A percentile compares a stretch with the other conserved stretches of the same genome.
These are phyloP conservation scores for Panellus pusillus DNA, from an alignment of 768 basidiomycete species.

Conservation along the genomic window DNA sequence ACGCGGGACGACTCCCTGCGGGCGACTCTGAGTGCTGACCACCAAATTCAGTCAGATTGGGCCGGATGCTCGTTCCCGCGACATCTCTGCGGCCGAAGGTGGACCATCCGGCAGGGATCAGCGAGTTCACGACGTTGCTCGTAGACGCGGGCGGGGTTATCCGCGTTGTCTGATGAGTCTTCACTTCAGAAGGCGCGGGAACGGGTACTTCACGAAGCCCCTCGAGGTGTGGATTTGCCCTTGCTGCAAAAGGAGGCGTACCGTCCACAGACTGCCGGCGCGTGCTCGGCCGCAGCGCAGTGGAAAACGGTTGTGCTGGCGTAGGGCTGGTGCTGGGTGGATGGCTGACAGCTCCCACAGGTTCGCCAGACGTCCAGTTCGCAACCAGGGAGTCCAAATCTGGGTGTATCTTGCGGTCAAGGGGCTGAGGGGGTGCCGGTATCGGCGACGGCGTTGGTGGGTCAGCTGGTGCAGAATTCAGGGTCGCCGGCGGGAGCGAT, in stretches of 20 bases:
- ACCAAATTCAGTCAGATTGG: slow-evolving; percentile 13
- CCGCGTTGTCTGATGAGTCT: slow-evolving; percentile 4
- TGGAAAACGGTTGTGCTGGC: neutral
- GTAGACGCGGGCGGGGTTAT: slow-evolving; percentile 8
- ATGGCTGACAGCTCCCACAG: neutral
- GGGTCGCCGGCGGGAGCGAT: too few species aligned
- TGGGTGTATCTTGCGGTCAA: slow-evolving; percentile 19
- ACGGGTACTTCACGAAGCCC: slow-evolving; percentile 7
- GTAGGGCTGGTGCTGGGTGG: neutral
- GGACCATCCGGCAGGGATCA: slow-evolving; percentile 13
- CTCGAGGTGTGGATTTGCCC: neutral
- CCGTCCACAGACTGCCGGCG: slow-evolving; percentile 16
- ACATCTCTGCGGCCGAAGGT: slow-evolving; percentile 17
- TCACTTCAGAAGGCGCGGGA: slow-evolving; percentile 2
- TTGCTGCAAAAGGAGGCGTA: neutral
- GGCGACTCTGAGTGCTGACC: slow-evolving; percentile 12
- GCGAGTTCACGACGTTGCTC: neutral
- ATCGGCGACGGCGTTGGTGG: too few species aligned
- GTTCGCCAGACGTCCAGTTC: slow-evolving; percentile 11
- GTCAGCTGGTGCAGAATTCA: too few species aligned
- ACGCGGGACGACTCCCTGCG: slow-evolving; percentile 10
- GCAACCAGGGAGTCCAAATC: slow-evolving; percentile 20
- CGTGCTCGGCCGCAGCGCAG: slow-evolving; percentile 11
- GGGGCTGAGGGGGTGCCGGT: neutral
- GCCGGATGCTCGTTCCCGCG: neutral